Evolutionary conservation across 257 asterid species (phyloP).

Genomic region (Petunia secreta): DNA sequence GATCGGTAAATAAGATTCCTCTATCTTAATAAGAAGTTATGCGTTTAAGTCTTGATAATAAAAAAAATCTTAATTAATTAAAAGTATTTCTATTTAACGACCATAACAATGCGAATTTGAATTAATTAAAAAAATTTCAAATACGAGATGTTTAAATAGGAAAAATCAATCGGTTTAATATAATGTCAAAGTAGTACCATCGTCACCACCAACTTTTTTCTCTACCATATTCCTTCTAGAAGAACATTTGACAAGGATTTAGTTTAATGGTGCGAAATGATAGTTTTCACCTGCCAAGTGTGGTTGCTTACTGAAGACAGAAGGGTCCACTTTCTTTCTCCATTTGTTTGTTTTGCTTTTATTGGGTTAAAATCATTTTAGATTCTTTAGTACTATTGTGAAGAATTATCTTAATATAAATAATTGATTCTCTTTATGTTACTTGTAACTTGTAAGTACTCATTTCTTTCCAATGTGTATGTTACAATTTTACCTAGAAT

Average conservation of each 20-base stretch:
- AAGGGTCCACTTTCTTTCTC: neutral
- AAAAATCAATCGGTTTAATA: neutral
- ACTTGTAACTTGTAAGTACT: neutral
- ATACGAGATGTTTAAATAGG: no score
- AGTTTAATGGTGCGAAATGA: neutral
- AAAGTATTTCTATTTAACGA: no score
- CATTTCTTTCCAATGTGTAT: no score
- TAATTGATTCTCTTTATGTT: neutral
- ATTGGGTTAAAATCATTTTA: constrained; percentile 2
- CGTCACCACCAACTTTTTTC: neutral
- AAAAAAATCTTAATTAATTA: no score
- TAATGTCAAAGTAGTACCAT: constrained; percentile 7
- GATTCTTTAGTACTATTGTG: neutral
- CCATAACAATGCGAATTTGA: no score
- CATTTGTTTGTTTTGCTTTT: neutral
- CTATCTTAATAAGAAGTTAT: no score
- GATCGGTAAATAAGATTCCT: no score
- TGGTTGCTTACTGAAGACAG: constrained; percentile 1
- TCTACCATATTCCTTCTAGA: constrained; percentile 19
- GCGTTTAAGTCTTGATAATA: no score
- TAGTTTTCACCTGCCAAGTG: constrained; percentile 14
- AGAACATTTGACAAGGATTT: constrained; percentile 1
- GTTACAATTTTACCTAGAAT: no score
- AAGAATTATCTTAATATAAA: neutral
- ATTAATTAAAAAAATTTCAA: no score